Evolutionary conservation across 805 yeast species (phyloP), one percentile per base, ranked within the genome.

Genomic region (Candida oleophila): DNA sequence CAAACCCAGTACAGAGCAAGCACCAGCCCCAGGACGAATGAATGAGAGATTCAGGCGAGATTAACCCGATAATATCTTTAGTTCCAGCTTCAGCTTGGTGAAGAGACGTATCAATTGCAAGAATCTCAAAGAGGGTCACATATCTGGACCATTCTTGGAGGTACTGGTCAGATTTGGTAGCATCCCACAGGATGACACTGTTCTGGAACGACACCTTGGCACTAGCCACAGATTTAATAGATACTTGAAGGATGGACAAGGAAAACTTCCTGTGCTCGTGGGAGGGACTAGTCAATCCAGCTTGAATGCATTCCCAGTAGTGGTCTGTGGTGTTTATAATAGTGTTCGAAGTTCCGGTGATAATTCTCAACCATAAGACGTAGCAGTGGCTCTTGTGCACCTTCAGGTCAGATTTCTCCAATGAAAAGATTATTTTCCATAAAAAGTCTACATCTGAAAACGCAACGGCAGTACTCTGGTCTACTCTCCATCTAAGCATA

Each of bases 71-170:
- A 38, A 90, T 78, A 55, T 88, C 96, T 5, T 66, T 66, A 1
- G 77, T 64, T 0, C 94, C 92, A 11, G 89, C 96, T 54, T 83
- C 83, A 0, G 91, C 82, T 63, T 91, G 97, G 55, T 91, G 90
- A 55, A 88, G 66, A 0, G 96, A 87, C 0, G 96, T 82, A 60
- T 90, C 97, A 35, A 90, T 76, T 1, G 89, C 94, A 22, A 88
- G 66, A 41, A 90, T 86, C 57, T 90, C 96, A 55, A 80, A 85
- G 12, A 90, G 65, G 0, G 96, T 87, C 22, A 81, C 72, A 56
- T 74, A 90, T 48, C 87, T 75, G 38, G 79, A 74, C 97, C 97
- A 90, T 19, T 81, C 76, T 4, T 65, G 68, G 16, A 78, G 56
- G 37, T 72, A 69, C 16, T 46, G 46, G 0, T 61, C 65, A 1